Evolutionary conservation across 2,329 filamentous ascomycete genomes (phyloP).

Genomic region (Westerdykella aurantiaca): DNA sequence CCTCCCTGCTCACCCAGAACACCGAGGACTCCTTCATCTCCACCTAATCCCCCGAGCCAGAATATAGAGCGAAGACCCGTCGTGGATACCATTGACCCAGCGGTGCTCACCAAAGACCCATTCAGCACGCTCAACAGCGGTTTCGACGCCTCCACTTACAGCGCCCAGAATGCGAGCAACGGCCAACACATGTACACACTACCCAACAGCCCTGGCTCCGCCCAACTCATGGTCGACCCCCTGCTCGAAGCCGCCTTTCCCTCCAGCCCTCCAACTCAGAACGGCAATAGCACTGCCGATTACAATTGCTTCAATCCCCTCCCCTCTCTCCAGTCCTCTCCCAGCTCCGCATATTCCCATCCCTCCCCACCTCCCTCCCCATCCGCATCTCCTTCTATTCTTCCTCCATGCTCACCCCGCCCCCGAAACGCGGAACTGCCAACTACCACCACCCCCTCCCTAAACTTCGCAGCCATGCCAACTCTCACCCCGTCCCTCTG

Average conservation of each 20-base stretch:
- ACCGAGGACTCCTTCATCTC: slow-evolving; percentile 15
- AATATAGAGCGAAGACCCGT: neutral
- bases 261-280: slow-evolving; percentile 7
- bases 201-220: slow-evolving; percentile 8
- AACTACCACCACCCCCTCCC: slow-evolving; percentile 3
- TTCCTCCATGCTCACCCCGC: slow-evolving; percentile 18
- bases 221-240: slow-evolving; percentile 14
- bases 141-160: slow-evolving; percentile 7
- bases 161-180: slow-evolving; percentile 5
- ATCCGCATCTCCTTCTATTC: slow-evolving; percentile 1
- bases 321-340: slow-evolving; percentile 6
- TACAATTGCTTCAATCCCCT: neutral
- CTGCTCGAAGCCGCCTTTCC: slow-evolving; percentile 18
- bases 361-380: slow-evolving; percentile 12
- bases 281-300: neutral
- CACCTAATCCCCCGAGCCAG: slow-evolving; percentile 1
- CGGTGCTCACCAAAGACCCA: slow-evolving; percentile 19
- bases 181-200: slow-evolving; percentile 11
- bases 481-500: slow-evolving; percentile 12
- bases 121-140: slow-evolving; percentile 16
- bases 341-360: slow-evolving; percentile 16
- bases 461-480: slow-evolving; percentile 21
- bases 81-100: slow-evolving; percentile 22
- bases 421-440: slow-evolving; percentile 17
- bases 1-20: slow-evolving; percentile 39